phyloP scores from a whole-genome alignment of 2,329 filamentous ascomycete genomes.

The Teratosphaeria destructans region DNA sequence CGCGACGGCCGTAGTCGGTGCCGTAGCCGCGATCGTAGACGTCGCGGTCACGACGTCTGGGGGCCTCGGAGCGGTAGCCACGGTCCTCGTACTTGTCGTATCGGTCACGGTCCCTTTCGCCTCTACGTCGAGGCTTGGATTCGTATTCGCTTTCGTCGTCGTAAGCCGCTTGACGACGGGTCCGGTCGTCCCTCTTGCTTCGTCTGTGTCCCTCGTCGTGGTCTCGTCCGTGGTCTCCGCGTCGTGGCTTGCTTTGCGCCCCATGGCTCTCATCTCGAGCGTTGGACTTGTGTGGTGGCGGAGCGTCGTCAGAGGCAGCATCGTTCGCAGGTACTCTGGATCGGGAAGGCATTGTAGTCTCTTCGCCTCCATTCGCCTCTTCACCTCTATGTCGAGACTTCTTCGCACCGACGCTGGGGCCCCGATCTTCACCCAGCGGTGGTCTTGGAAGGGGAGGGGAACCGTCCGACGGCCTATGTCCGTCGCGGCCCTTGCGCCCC shows the following conservation, averaged over 20 bases:
- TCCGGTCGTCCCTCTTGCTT: neutral
- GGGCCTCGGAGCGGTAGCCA: constrained; percentile 21
- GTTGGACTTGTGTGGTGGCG: constrained; percentile 1
- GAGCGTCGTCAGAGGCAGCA: constrained; percentile 1
- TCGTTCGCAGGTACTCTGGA: neutral
- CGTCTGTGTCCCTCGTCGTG: constrained; percentile 5
- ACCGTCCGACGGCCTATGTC: constrained; percentile 1
- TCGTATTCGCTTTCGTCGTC: constrained; percentile 8
- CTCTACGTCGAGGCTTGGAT: neutral
- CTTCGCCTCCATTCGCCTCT: neutral
- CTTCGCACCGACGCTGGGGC: constrained; percentile 1
- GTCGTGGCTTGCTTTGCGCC: neutral
- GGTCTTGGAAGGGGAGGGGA: constrained; percentile 6
- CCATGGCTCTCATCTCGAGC: neutral
- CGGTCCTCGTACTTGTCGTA: constrained; percentile 11
- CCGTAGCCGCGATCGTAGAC: constrained; percentile 20
- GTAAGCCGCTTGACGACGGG: constrained; percentile 1
- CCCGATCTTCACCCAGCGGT: constrained; percentile 7
- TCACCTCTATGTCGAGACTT: neutral
- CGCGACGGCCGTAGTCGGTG: constrained; percentile 18
- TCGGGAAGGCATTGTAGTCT: neutral
- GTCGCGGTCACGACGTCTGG: constrained; percentile 13
- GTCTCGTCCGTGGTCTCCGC: constrained; percentile 4
- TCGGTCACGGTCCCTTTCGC: constrained; percentile 2
- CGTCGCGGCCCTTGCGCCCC: neutral